These are phyloP conservation scores for Ophiostoma piceae DNA, from an alignment of 2,329 filamentous ascomycete species.

Conservation along the genomic window DNA sequence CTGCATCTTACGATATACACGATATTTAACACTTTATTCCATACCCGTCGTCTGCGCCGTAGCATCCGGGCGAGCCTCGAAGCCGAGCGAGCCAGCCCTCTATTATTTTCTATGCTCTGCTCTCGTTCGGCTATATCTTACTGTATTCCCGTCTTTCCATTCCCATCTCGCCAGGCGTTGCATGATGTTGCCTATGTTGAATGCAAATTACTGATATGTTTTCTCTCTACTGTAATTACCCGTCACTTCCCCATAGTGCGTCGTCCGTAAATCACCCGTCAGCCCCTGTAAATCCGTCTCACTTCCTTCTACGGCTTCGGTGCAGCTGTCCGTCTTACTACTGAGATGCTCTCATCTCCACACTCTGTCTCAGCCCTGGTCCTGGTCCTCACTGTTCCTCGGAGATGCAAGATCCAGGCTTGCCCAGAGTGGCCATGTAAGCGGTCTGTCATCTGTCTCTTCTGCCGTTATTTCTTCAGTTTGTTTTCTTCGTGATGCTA, in stretches of 20 bases:
- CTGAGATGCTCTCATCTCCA: not conserved
- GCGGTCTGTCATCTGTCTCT: slow-evolving; percentile 8
- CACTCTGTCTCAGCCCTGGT: slow-evolving; percentile 8
- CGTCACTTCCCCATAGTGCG: not conserved
- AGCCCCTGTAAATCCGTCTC: not conserved
- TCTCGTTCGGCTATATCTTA: not conserved
- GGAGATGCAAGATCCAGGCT: slow-evolving; percentile 16
- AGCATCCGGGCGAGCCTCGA: not conserved
- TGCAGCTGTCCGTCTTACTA: not conserved
- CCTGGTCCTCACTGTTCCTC: slow-evolving; percentile 6
- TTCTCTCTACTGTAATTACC: not conserved
- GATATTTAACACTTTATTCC: not conserved
- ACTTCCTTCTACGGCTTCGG: not conserved
- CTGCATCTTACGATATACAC: not conserved
- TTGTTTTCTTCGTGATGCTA: not conserved
- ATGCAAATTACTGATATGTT: no score
- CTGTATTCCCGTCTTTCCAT: not conserved
- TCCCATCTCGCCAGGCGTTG: not conserved
- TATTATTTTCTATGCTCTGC: not conserved
- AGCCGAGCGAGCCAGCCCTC: not conserved
- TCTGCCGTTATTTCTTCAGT: not conserved
- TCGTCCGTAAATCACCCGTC: no score
- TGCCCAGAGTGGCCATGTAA: slow-evolving; percentile 1
- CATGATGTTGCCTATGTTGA: no score
- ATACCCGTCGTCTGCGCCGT: not conserved